Evolutionary conservation across 1,284 basidiomycete species (phyloP).

Genomic region (Gymnopus androsaceus): DNA sequence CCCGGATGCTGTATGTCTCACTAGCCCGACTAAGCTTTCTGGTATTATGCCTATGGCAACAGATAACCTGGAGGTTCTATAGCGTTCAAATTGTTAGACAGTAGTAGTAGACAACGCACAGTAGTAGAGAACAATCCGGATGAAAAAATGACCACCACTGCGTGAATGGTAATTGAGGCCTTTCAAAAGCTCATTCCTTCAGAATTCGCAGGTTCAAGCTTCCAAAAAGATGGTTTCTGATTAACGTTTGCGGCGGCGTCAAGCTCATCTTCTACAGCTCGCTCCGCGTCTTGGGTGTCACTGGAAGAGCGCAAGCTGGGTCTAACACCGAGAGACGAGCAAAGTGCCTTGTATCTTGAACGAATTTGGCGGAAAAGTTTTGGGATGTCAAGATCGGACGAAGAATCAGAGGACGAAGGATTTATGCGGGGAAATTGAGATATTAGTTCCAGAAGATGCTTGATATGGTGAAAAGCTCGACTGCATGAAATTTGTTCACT

Average conservation of each 20-base stretch:
- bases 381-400: constrained; percentile 68
- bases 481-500: constrained; percentile 34
- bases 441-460: constrained; percentile 72
- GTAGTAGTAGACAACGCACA: too few species aligned
- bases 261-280: constrained; percentile 15
- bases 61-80: too few species aligned
- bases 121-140: too few species aligned
- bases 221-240: not conserved
- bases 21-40: too few species aligned
- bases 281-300: constrained; percentile 14
- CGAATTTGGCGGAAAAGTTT: constrained; percentile 83
- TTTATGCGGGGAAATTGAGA: constrained; percentile 77
- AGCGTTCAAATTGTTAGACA: too few species aligned
- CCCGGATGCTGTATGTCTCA: too few species aligned
- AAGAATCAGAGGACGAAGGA: constrained; percentile 48
- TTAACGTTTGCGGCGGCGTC: constrained; percentile 9
- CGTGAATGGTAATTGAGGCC: too few species aligned
- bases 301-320: constrained; percentile 52
- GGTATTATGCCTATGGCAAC: too few species aligned
- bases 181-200: constrained; percentile 5
- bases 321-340: constrained; percentile 78
- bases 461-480: constrained; percentile 66
- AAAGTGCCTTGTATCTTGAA: constrained; percentile 85
- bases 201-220: not conserved
- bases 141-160: not conserved